Conservation (phyloP, 495 filamentous ascomycete genomes). For the Lophiotrema nucula region DNA sequence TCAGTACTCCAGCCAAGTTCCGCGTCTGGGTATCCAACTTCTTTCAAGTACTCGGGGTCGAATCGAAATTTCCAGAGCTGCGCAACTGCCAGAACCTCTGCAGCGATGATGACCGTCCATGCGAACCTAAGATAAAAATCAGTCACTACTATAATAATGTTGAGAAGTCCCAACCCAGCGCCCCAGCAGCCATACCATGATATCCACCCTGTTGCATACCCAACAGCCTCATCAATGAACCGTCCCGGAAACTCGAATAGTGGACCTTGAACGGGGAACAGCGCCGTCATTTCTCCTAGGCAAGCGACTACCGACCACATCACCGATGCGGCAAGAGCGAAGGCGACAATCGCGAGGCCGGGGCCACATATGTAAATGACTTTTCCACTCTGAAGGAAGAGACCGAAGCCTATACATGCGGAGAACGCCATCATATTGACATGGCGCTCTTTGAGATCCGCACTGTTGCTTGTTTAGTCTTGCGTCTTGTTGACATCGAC, state of each 20-base stretch:
- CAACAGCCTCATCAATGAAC: constrained; percentile 49
- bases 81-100: constrained; percentile 48
- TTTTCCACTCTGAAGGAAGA: constrained; percentile 44
- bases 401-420: constrained; percentile 41
- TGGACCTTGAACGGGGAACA: constrained; percentile 52
- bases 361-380: constrained; percentile 45
- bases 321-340: constrained; percentile 48
- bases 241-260: constrained; percentile 52
- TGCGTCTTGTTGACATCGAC: neutral
- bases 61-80: constrained; percentile 48
- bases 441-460: constrained; percentile 32
- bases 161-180: too few relatives aligned
- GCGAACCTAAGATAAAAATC: too few relatives aligned
- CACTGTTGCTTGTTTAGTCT: constrained; percentile 1
- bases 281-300: constrained; percentile 53
- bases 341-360: constrained; percentile 42
- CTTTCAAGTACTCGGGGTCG: constrained; percentile 41
- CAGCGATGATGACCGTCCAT: constrained; percentile 43
- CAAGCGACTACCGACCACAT: constrained; percentile 53
- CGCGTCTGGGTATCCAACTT: constrained; percentile 42
- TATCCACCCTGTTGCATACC: constrained; percentile 55
- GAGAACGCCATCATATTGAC: constrained; percentile 48
- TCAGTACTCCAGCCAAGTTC: constrained; percentile 42
- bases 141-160: too few relatives aligned
- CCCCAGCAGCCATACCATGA: too few relatives aligned